Conservation (phyloP, 176 grass and related monocot genomes). For the Zoysia japonica region DNA sequence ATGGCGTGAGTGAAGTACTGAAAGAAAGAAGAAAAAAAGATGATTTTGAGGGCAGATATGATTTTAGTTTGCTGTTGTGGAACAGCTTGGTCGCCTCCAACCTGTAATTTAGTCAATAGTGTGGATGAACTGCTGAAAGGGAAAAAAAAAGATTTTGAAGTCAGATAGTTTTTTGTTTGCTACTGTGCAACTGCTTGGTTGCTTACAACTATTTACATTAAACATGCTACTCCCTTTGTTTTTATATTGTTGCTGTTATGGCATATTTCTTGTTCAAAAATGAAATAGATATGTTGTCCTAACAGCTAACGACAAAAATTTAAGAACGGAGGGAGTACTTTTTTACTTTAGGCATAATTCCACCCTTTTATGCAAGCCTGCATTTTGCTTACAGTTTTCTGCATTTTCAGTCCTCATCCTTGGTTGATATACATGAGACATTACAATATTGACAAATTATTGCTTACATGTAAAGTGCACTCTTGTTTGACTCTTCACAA, state of each 20-base stretch:
- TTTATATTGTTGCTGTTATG: no score
- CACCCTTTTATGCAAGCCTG: conserved; percentile 23
- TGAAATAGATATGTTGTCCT: no score
- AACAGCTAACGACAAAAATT: no score
- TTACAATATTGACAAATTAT: conserved; percentile 8
- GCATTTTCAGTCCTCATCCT: conserved; percentile 10
- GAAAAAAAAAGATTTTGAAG: neutral
- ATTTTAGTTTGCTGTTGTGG: neutral
- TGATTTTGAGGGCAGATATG: neutral
- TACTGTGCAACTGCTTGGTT: neutral
- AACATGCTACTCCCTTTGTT: neutral
- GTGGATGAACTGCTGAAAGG: neutral
- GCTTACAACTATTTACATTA: conserved; percentile 4
- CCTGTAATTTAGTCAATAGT: neutral
- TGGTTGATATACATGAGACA: neutral
- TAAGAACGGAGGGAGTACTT: no score
- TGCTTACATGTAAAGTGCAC: neutral
- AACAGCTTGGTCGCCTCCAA: neutral
- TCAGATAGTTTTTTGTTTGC: neutral
- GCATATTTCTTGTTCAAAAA: no score
- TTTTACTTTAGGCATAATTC: conserved; percentile 8
- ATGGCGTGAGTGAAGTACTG: neutral
- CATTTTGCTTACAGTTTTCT: conserved; percentile 16
- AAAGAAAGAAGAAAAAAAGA: neutral
- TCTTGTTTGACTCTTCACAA: neutral